phyloP scores from a whole-genome alignment of 345 rosid genomes.

The Stellera chamaejasme region DNA sequence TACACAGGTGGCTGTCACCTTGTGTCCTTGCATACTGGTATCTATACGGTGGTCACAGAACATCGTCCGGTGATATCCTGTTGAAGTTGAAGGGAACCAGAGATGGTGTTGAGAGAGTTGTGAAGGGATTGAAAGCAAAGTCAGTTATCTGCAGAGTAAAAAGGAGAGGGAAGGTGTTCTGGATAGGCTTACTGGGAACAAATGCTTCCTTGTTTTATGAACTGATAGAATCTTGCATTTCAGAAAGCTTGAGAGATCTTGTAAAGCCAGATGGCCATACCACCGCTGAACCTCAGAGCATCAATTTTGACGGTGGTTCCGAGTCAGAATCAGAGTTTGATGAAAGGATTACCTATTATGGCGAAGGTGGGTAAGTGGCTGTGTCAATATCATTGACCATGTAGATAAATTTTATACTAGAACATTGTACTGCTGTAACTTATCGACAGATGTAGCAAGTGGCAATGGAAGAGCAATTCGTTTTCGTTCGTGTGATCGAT shows the following conservation, averaged over 20 bases:
- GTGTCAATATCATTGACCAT: too few relatives aligned
- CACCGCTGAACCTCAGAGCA: slow-evolving; percentile 18
- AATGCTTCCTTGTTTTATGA: slow-evolving; percentile 60
- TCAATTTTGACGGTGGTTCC: slow-evolving; percentile 30
- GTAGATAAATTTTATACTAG: too few relatives aligned
- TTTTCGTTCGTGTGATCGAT: too few relatives aligned
- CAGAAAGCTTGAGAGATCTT: slow-evolving; percentile 41
- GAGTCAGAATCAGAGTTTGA: slow-evolving; percentile 30
- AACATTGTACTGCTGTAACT: too few relatives aligned
- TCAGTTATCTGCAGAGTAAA: slow-evolving; percentile 69
- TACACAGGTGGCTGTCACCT: slow-evolving; percentile 83
- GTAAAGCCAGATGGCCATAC: slow-evolving; percentile 15
- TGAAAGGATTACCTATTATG: slow-evolving; percentile 16
- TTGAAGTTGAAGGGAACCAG: slow-evolving; percentile 60
- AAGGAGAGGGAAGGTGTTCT: slow-evolving; percentile 61
- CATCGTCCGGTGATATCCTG: slow-evolving; percentile 48
- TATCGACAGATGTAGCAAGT: too few relatives aligned
- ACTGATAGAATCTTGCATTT: slow-evolving; percentile 52
- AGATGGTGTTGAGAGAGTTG: slow-evolving; percentile 47
- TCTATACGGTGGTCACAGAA: slow-evolving; percentile 66
- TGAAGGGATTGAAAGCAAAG: slow-evolving; percentile 45
- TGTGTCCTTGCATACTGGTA: slow-evolving; percentile 73
- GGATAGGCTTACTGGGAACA: slow-evolving; percentile 73
- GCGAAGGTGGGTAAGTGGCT: slow-evolving; percentile 12
- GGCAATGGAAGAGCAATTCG: too few relatives aligned